Base-by-base conservation (phyloP, 2,329 filamentous ascomycete species). In the Ceratocystis colombiana region DNA sequence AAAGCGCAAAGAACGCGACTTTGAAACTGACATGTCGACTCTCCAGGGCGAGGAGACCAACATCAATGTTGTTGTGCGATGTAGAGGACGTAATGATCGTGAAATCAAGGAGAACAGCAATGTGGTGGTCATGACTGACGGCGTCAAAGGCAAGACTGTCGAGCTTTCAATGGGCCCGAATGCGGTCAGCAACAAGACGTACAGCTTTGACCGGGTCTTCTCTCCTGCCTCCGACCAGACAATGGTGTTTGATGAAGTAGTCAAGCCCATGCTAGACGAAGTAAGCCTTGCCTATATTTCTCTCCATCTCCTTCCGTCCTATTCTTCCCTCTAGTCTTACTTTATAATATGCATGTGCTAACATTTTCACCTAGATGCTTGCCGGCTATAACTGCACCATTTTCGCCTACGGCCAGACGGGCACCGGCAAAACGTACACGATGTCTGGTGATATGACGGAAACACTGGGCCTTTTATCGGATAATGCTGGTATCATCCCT, bases 361-460 rank as follows among this genome's bases (percentile, higher is more conserved):
- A 62, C 55, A 25, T 30, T 57, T 61, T 25, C 17, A 7, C 5
- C 25, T 71, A 96, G 90, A 96, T 97, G 81, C 82, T 99, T 53
- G 83, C 86, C 28, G 94, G 94, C 64, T 97, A 90, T 78, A 99
- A 99, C 75, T 99, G 94, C 77, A 99, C 94, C 4, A 96, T 99
- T 68, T 99, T 99, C 72, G 94, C 94, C 44, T 99, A 99, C 74
- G 94, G 94, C 30, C 94, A 99, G 75, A 99, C 94, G 0, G 94
- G 94, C 57, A 99, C 94, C 0, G 94, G 94, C 71, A 99, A 99
- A 76, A 99, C 94, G 15, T 99, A 99, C 76, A 99, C 94, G 28
- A 99, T 99, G 94, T 96, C 93, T 0, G 94, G 94, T 66, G 93
- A 99, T 75, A 96, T 99, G 85, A 89, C 84, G 15, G 89, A 96